phyloP scores from a whole-genome alignment of 2,329 filamentous ascomycete genomes.

The Talaromyces pinophilus region DNA sequence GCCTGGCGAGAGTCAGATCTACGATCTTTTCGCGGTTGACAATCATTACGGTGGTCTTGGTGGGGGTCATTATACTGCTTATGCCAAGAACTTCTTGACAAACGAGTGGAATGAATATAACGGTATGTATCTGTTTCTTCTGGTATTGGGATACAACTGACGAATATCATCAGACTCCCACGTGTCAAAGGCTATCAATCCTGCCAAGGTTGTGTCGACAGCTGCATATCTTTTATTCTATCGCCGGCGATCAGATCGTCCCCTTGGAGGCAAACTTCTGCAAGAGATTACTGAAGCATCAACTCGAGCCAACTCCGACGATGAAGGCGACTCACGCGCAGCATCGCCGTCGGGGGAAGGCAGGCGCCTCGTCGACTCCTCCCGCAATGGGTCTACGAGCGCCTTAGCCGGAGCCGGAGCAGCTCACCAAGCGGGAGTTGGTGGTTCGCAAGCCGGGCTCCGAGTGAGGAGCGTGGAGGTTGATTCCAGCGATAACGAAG shows the following conservation, averaged over 20 bases:
- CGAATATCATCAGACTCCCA: slow-evolving; percentile 64
- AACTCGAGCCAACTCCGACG: slow-evolving; percentile 52
- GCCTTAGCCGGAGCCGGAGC: slow-evolving; percentile 75
- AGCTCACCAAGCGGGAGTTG: slow-evolving; percentile 67
- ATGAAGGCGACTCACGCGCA: slow-evolving; percentile 47
- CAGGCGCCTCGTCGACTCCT: slow-evolving; percentile 83
- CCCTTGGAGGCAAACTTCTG: slow-evolving; percentile 78
- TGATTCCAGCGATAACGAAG: slow-evolving; percentile 27
- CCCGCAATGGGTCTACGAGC: slow-evolving; percentile 89
- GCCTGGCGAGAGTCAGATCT: slow-evolving; percentile 77
- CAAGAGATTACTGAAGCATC: slow-evolving; percentile 68
- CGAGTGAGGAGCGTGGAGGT: slow-evolving; percentile 37
- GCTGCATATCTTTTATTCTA: slow-evolving; percentile 96
- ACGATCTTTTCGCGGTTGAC: slow-evolving; percentile 93
- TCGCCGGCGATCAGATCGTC: slow-evolving; percentile 73
- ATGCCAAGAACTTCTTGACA: slow-evolving; percentile 88
- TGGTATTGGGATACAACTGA: neutral
- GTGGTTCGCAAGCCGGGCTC: slow-evolving; percentile 55
- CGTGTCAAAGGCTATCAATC: slow-evolving; percentile 63
- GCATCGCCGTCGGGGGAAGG: slow-evolving; percentile 72
- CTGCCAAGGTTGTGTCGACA: slow-evolving; percentile 65
- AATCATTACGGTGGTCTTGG: slow-evolving; percentile 93
- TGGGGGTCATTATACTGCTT: slow-evolving; percentile 94
- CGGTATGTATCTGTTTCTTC: slow-evolving; percentile 59
- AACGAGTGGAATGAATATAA: slow-evolving; percentile 95